A percentile compares a stretch with the other conserved stretches of the same genome.
These are phyloP conservation scores for Termitomyces sp. DNA, from an alignment of 768 basidiomycete genomes.

Conservation along the genomic window DNA sequence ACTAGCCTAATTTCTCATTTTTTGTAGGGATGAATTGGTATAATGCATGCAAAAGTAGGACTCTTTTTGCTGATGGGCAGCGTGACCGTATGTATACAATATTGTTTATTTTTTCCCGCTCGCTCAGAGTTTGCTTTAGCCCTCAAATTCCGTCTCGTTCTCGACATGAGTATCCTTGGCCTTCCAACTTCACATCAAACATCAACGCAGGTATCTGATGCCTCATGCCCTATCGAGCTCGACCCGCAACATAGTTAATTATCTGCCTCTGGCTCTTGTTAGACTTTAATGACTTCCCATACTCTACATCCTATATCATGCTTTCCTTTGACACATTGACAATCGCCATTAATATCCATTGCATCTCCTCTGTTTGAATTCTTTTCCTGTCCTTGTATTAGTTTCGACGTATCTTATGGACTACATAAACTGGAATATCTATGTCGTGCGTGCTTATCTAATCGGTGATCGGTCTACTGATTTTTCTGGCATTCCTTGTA, in stretches of 20 bases:
- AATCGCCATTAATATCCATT: conserved; percentile 16
- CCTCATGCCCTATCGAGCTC: conserved; percentile 69
- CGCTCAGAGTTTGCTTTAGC: conserved; percentile 31
- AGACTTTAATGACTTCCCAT: conserved; percentile 7
- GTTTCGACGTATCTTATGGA: conserved; percentile 16
- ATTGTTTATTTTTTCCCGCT: conserved; percentile 2
- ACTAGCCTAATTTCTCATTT: neutral
- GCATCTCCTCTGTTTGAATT: conserved; percentile 6
- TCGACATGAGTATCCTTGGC: conserved; percentile 70
- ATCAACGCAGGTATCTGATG: conserved; percentile 56
- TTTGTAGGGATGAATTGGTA: conserved; percentile 69
- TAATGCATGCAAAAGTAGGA: conserved; percentile 66
- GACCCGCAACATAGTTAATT: conserved; percentile 47
- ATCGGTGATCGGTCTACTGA: neutral
- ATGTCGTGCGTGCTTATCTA: too few relatives aligned
- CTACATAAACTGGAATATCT: conserved; percentile 1
- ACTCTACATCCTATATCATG: conserved; percentile 15
- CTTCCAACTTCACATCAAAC: conserved; percentile 50
- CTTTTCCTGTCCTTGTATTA: conserved; percentile 14
- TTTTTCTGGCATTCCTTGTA: neutral
- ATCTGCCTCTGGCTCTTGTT: neutral
- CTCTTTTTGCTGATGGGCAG: conserved; percentile 42
- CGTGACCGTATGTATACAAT: conserved; percentile 52
- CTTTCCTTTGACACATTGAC: conserved; percentile 13
- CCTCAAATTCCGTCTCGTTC: conserved; percentile 61